phyloP scores from a whole-genome alignment of 2,329 filamentous ascomycete species.

The Alternaria sp. region DNA sequence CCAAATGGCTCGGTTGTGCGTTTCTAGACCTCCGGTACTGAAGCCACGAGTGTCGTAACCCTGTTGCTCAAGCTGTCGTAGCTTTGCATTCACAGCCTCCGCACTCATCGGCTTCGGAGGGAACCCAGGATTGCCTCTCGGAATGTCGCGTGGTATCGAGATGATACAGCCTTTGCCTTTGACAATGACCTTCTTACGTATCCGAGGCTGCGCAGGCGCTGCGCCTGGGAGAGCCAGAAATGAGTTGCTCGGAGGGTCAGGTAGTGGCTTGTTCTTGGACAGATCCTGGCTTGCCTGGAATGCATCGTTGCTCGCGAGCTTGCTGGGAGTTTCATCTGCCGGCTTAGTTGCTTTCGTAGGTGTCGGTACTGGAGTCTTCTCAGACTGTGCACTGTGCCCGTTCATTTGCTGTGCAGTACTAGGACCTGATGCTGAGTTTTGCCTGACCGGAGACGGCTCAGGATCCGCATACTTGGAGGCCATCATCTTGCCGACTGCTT shows the following conservation, averaged over 20 bases:
- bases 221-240: conserved; percentile 29
- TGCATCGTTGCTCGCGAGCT: conserved; percentile 12
- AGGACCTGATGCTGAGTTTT: conserved; percentile 32
- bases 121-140: conserved; percentile 52
- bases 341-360: conserved; percentile 30
- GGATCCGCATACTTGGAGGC: conserved; percentile 52
- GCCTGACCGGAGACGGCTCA: conserved; percentile 44
- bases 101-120: conserved; percentile 55
- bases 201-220: conserved; percentile 42
- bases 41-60: conserved; percentile 76
- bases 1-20: conserved; percentile 74
- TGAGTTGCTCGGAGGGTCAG: conserved; percentile 16
- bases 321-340: conserved; percentile 29
- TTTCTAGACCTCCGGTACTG: conserved; percentile 52
- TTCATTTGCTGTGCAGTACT: conserved; percentile 20
- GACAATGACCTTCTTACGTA: conserved; percentile 56
- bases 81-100: conserved; percentile 67
- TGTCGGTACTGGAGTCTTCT: conserved; percentile 27
- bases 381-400: conserved; percentile 26
- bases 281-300: conserved; percentile 9
- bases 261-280: conserved; percentile 9
- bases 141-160: conserved; percentile 54
- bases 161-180: conserved; percentile 57
- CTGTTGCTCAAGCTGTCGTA: conserved; percentile 71
- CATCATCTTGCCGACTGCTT: conserved; percentile 52